These are phyloP conservation scores for Singerocomus inundabilis DNA, from an alignment of 1,284 basidiomycete species.

Conservation along the genomic window DNA sequence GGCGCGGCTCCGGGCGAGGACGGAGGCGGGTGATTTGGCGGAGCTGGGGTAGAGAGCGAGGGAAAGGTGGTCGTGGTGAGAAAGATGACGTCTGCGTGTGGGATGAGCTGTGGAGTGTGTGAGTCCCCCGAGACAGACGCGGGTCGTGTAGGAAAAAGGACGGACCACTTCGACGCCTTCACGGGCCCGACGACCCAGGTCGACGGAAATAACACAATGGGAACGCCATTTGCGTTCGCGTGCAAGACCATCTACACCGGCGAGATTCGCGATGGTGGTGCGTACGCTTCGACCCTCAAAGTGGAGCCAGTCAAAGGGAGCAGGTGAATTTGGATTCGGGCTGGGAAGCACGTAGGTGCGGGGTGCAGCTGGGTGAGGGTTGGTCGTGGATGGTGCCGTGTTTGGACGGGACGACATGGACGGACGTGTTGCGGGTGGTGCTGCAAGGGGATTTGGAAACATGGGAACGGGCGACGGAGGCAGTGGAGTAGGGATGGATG, in stretches of 20 bases:
- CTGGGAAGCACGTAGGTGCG: conserved; percentile 23
- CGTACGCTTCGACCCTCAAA: conserved; percentile 75
- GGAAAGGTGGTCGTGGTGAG: conserved; percentile 34
- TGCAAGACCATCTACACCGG: conserved; percentile 73
- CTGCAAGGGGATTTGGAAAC: conserved; percentile 37
- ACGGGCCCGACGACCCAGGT: conserved; percentile 65
- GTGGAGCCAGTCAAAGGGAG: conserved; percentile 82
- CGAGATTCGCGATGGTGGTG: conserved; percentile 72
- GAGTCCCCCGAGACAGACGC: conserved; percentile 25
- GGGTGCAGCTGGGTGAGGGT: conserved; percentile 3
- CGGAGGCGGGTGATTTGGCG: conserved; percentile 35
- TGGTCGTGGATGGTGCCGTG: conserved; percentile 17
- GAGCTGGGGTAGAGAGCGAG: not conserved
- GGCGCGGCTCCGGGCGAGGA: conserved; percentile 49
- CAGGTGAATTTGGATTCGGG: conserved; percentile 54
- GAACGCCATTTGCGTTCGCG: conserved; percentile 77
- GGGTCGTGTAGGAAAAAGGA: conserved; percentile 4
- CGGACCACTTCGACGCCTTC: conserved; percentile 77
- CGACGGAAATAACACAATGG: conserved; percentile 75
- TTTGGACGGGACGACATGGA: conserved; percentile 27
- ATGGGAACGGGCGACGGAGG: conserved; percentile 37
- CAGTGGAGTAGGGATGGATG: conserved; percentile 25
- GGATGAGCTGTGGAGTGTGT: conserved; percentile 55
- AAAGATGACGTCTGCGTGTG: conserved; percentile 75
- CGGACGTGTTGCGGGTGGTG: conserved; percentile 30